Conservation (phyloP, 306 rosid genomes). For the Cajanus cajan region DNA sequence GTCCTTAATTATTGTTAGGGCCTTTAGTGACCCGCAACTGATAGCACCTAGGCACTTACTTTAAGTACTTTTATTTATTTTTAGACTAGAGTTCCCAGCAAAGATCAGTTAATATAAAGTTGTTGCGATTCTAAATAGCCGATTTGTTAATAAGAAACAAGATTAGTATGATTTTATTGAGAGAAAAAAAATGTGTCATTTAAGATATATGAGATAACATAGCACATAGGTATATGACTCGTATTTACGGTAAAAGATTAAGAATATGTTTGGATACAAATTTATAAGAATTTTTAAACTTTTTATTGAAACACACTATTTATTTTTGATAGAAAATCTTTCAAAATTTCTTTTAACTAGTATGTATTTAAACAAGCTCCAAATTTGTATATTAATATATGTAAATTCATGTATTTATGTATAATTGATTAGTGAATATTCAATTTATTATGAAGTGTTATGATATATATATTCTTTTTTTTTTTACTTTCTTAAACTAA, state of each 20-base stretch:
- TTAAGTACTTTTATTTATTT: not conserved
- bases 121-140: not conserved
- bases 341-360: no score
- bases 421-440: no score
- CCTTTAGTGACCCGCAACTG: constrained; percentile 37
- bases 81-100: not conserved
- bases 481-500: no score
- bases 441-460: no score
- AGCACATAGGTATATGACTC: not conserved
- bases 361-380: no score
- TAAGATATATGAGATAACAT: not conserved
- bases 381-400: no score
- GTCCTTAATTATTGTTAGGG: constrained; percentile 43
- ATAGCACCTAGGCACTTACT: constrained; percentile 21
- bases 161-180: not conserved
- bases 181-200: not conserved
- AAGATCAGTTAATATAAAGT: not conserved
- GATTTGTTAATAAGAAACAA: not conserved
- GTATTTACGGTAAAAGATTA: not conserved
- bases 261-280: no score
- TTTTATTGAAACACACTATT: no score
- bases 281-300: no score
- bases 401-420: no score
- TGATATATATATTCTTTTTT: no score
- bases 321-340: no score